These are phyloP conservation scores for Pelomyxa schiedti DNA, from an alignment of 78 protist species.

Conservation along the genomic window DNA sequence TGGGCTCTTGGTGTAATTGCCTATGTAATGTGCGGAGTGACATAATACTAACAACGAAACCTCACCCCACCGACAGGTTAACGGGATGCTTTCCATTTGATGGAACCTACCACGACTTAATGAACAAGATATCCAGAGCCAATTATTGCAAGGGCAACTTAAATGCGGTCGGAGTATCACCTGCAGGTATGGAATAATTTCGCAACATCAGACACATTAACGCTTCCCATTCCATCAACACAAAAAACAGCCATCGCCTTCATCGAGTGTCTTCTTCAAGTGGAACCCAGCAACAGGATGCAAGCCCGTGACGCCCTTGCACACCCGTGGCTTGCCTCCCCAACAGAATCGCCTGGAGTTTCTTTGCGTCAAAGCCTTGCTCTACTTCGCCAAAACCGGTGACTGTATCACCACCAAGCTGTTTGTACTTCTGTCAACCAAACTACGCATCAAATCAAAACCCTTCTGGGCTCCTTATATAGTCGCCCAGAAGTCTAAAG, in stretches of 20 bases:
- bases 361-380: too few species aligned
- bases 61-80: not conserved
- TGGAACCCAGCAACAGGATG: not conserved
- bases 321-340: not conserved
- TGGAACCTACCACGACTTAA: not conserved
- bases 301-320: not conserved
- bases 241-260: not conserved
- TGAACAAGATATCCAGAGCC: not conserved
- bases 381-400: too few species aligned
- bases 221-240: not conserved
- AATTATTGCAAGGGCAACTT: not conserved
- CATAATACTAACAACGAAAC: not conserved
- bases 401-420: too few species aligned
- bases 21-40: not conserved
- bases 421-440: too few species aligned
- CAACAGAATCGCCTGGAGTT: too few species aligned
- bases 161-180: not conserved
- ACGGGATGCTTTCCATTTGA: not conserved
- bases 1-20: not conserved
- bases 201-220: not conserved
- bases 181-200: not conserved
- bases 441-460: too few species aligned
- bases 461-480: too few species aligned
- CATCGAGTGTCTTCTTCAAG: not conserved
- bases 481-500: too few species aligned